Base-by-base conservation (phyloP, 352 stramenopile genomes). In the Phytopythium vexans region DNA sequence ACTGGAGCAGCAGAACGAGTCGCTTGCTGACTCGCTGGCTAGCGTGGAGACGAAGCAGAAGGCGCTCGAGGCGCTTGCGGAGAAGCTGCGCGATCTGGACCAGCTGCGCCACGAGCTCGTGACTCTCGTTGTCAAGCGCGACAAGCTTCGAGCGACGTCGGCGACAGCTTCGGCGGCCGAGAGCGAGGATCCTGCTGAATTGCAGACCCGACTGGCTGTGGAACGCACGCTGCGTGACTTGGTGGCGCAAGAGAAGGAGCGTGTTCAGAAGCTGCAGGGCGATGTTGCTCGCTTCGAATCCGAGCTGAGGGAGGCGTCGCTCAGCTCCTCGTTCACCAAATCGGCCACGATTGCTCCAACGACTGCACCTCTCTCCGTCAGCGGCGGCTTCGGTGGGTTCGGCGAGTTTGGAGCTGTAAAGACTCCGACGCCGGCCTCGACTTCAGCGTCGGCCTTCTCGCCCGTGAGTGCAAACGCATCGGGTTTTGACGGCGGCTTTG, bases 21-120 rank as follows among this genome's bases (percentile, higher is more conserved):
- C 66, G 46, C 48, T 89, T 45, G 48, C 67, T 10, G 53, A 78
- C 11, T 45, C 64, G 34, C 49, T 92, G 12, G 48, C 68, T 12
- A 51, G 55, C 53, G 64, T 89, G n/a, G 74, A 88, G 54, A 64
- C 64, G 51, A 89, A 88, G 42, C 82, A 91, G 65, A 64, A 61
- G 11, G 52, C 72, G 6, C 76, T 92, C 38, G 78, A 88, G 55
- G 57, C 68, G 34, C 61, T 92, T 34, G 72, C 73, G 1, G 68
- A 86, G 31, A 87, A 88, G 41, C 47, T 92, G 35, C 75, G 70
- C 14, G 76, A 87, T 56, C 58, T 92, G 15, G 80, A 92, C 49
- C 80, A 89, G 54, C 56, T 91, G 32, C 82, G 82, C 21, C 70
- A 85, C 32, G 77, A 92, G 50, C 60, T 92, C 5, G 74, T 92